These are phyloP conservation scores for Didymella lethalis DNA, from an alignment of 2,329 filamentous ascomycete species.

Conservation along the genomic window DNA sequence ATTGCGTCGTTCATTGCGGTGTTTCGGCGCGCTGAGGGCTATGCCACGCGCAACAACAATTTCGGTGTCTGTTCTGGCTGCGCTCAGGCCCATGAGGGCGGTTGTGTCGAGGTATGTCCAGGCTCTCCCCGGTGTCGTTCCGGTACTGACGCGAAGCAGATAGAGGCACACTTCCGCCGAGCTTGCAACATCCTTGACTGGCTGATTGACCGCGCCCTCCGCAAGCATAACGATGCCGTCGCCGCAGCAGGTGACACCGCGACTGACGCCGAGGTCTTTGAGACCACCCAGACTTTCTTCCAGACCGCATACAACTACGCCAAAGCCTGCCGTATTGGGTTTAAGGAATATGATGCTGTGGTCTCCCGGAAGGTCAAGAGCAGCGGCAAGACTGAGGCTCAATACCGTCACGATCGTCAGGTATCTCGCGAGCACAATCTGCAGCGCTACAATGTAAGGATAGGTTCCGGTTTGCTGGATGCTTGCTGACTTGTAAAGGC, in stretches of 20 bases:
- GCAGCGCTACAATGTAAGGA: background rate
- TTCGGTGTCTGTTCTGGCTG: background rate
- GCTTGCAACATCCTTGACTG: background rate
- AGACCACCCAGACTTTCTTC: too few relatives aligned
- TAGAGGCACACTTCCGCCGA: background rate
- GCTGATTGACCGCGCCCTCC: too few relatives aligned
- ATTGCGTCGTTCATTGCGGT: background rate
- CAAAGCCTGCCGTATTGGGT: too few relatives aligned
- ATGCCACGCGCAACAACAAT: background rate
- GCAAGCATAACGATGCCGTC: background rate
- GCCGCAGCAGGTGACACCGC: background rate
- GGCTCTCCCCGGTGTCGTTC: background rate
- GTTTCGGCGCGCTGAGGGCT: background rate
- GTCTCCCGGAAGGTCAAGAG: background rate
- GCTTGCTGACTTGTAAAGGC: background rate
- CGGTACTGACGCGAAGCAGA: background rate
- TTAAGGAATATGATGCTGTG: conserved; percentile 2
- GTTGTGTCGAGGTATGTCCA: background rate
- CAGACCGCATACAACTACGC: too few relatives aligned
- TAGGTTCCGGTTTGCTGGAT: background rate
- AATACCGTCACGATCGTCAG: background rate
- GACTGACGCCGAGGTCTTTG: background rate
- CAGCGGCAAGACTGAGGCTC: background rate
- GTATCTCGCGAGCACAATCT: conserved; percentile 4
- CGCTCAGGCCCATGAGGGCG: background rate